Evolutionary conservation across 202 grass and related monocot species (phyloP), one percentile per base, ranked within the genome.

Genomic region (Dendrocalamus latiflorus): DNA sequence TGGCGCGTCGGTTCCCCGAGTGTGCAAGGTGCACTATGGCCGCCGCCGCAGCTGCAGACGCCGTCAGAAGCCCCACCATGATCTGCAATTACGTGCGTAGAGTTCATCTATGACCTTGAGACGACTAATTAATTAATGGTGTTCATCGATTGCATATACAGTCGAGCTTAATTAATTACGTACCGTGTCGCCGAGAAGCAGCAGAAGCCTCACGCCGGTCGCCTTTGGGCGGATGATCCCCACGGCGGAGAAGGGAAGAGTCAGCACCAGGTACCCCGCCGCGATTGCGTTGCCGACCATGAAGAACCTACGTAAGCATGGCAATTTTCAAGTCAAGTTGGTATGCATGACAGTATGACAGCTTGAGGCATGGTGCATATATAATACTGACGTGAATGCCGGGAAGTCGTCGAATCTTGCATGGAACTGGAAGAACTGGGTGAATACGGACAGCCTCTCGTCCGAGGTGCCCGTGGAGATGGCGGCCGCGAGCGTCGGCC

Each of bases 11-110:
- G 49, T 82, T 90, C 4, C 95, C 95, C 1, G 42, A 82, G 92
- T 95, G 95, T 18, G 93, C 91, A 66, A 95, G 74, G 82, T 95
- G 90, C 26, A 98, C 91, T 72, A 95, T 86, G 9, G 95, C 85
- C 12, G 93, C 68, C 15, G 92, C 93, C 1, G 95, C 78, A 0
- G 91, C 78, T 1, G 85, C 92, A 0, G 85, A 82, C 0, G 89
- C 86, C 0, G 92, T 85, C 1, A 85, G 82, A 26, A 98, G 38
- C 45, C 53, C 85, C 36, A 90, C 60, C 77, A 91, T 91, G 7
- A 84, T 73, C 90, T 92, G 72, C 83, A 11, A 7, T 51, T 18
- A n/a, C n/a, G n/a, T n/a, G n/a, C n/a, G n/a, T n/a, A n/a, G n/a
- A n/a, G n/a, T n/a, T n/a, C n/a, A n/a, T n/a, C n/a, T n/a, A n/a